A percentile compares a stretch with the other conserved stretches of the same genome.
These are phyloP conservation scores for Streptanthus diversifolius DNA, from an alignment of 345 rosid species.

Conservation along the genomic window DNA sequence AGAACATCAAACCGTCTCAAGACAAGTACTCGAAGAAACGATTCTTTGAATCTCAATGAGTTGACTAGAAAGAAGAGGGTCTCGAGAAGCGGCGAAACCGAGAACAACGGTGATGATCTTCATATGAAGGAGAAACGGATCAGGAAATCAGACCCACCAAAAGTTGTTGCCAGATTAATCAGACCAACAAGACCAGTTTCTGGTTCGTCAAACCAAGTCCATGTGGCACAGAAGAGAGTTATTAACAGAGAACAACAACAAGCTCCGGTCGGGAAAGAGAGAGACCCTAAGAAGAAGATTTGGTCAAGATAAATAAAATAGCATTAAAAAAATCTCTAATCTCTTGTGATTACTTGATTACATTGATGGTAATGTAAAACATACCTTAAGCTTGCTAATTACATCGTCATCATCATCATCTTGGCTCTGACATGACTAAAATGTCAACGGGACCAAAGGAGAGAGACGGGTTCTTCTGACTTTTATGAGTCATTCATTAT, in stretches of 20 bases:
- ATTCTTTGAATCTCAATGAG: constrained; percentile 32
- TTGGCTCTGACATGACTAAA: not conserved
- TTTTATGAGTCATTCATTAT: too few relatives aligned
- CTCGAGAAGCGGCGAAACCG: constrained; percentile 72
- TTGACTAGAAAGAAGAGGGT: constrained; percentile 53
- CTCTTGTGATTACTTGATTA: constrained; percentile 4
- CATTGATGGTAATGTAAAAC: not conserved
- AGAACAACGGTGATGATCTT: constrained; percentile 43
- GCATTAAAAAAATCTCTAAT: not conserved
- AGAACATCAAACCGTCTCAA: constrained; percentile 60
- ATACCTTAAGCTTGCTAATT: not conserved
- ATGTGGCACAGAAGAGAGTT: constrained; percentile 46
- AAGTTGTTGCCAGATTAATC: constrained; percentile 38
- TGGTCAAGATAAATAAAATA: constrained; percentile 53
- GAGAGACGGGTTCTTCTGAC: too few relatives aligned
- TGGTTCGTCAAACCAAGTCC: constrained; percentile 30
- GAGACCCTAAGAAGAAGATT: constrained; percentile 67
- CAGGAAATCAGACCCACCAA: constrained; percentile 84
- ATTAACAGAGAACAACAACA: constrained; percentile 51
- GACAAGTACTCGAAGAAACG: constrained; percentile 37
- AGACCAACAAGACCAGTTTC: constrained; percentile 51
- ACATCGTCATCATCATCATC: not conserved
- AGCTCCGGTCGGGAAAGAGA: constrained; percentile 49
- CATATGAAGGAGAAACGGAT: constrained; percentile 49
- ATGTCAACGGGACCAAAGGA: not conserved